A percentile compares a stretch with the other conserved stretches of the same genome.
Conservation (phyloP, 164 flowering plant species). For the Brasenia schreberi region DNA sequence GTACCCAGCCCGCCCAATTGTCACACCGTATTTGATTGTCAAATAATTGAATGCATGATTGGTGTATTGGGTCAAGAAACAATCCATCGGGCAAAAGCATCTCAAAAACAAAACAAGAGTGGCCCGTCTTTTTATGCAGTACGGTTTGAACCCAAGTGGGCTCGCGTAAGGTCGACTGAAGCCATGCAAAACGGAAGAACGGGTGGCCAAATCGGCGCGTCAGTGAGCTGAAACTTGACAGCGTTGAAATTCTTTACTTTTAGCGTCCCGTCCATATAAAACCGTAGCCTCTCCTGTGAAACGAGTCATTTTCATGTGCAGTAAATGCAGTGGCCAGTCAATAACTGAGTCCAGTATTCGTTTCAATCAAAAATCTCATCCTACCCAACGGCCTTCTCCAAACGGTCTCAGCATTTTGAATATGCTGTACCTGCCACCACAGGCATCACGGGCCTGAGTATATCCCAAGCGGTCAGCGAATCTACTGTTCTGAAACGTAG, state of each 20-base stretch:
- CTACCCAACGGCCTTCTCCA: neutral
- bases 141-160: constrained; percentile 30
- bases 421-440: too few species aligned
- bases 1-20: neutral
- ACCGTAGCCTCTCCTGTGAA: neutral
- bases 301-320: neutral
- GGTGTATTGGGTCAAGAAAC: too few species aligned
- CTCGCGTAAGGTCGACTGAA: constrained; percentile 12
- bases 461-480: too few species aligned
- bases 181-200: constrained; percentile 5
- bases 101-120: too few species aligned
- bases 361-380: neutral
- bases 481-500: too few species aligned
- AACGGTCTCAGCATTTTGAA: neutral
- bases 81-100: too few species aligned
- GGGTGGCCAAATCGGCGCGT: constrained; percentile 4
- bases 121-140: constrained; percentile 19
- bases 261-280: neutral
- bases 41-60: neutral
- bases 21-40: neutral
- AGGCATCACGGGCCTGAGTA: too few species aligned
- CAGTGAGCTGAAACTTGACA: neutral
- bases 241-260: neutral
- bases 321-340: neutral
- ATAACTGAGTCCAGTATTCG: too few species aligned